Percentiles rank a stretch among this genome's conserved stretches.
phyloP scores from a whole-genome alignment of 2,329 filamentous ascomycete genomes.

The Paecilomyces variotii region DNA sequence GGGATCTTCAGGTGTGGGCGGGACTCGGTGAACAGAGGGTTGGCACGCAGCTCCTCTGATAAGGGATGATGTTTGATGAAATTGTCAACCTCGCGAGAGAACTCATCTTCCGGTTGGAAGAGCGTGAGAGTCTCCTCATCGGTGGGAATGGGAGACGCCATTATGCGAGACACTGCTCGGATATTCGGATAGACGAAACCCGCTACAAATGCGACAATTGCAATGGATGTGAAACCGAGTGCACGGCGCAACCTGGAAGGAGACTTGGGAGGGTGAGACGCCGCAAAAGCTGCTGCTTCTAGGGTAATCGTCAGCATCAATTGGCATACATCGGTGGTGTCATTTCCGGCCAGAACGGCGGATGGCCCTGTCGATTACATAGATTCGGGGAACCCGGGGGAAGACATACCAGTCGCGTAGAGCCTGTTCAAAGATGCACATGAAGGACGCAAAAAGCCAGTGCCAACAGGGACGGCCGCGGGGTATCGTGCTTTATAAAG shows the following conservation, averaged over 20 bases:
- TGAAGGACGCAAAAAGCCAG: not conserved
- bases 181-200: slow-evolving; percentile 21
- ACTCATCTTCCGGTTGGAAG: slow-evolving; percentile 52
- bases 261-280: slow-evolving; percentile 9
- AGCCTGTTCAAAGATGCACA: not conserved
- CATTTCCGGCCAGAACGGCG: not conserved
- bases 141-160: slow-evolving; percentile 40
- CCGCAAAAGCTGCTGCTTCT: slow-evolving; percentile 1
- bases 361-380: not conserved
- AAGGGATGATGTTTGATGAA: slow-evolving; percentile 69
- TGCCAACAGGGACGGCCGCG: not conserved
- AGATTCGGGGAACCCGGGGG: not conserved
- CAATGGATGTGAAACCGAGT: slow-evolving; percentile 29
- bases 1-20: slow-evolving; percentile 86
- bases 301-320: not conserved
- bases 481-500: not conserved
- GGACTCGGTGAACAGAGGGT: slow-evolving; percentile 62
- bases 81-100: slow-evolving; percentile 55
- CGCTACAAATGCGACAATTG: slow-evolving; percentile 23
- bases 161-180: slow-evolving; percentile 20
- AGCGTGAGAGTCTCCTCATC: slow-evolving; percentile 66
- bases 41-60: slow-evolving; percentile 57
- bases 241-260: slow-evolving; percentile 26
- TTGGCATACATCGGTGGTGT: not conserved
- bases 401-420: slow-evolving; percentile 2